phyloP scores from a whole-genome alignment of 164 flowering plant genomes.

The Piper longum region DNA sequence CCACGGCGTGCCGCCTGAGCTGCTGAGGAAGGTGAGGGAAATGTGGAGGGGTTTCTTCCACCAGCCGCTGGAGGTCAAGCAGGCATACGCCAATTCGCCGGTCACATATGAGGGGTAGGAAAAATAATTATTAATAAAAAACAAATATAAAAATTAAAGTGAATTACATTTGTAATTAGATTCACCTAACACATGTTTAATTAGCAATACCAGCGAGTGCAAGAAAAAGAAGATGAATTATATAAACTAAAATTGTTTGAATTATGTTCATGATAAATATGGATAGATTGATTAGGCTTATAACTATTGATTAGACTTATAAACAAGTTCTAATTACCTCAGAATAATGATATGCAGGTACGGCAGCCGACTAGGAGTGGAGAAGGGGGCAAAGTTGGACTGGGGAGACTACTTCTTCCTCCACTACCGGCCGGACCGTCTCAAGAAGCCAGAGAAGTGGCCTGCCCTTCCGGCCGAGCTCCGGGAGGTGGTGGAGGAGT shows the following conservation, averaged over 20 bases:
- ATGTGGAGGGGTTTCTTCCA: constrained; percentile 58
- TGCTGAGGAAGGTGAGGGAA: constrained; percentile 37
- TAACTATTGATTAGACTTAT: too few relatives aligned
- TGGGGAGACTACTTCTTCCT: constrained; percentile 84
- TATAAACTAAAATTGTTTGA: too few relatives aligned
- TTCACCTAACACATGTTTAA: too few relatives aligned
- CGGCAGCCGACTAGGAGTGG: constrained; percentile 71
- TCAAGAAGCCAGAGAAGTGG: constrained; percentile 45
- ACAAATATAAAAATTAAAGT: too few relatives aligned
- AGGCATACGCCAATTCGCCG: constrained; percentile 50
- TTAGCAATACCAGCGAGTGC: too few relatives aligned
- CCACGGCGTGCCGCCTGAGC: constrained; percentile 50
- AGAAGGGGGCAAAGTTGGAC: constrained; percentile 55
- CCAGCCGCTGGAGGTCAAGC: constrained; percentile 48
- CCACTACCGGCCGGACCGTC: constrained; percentile 25
- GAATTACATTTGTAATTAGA: too few relatives aligned
- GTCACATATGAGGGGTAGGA: constrained; percentile 46
- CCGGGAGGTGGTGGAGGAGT: constrained; percentile 45
- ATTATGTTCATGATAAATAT: too few relatives aligned
- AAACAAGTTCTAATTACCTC: too few relatives aligned
- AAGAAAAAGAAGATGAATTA: too few relatives aligned
- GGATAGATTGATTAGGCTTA: too few relatives aligned
- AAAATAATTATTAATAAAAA: too few relatives aligned
- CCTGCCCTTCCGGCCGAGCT: constrained; percentile 32
- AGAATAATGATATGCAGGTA: constrained; percentile 9